These are phyloP conservation scores for Penicillium rolfsii DNA, from an alignment of 2,329 filamentous ascomycete genomes.

Conservation along the genomic window DNA sequence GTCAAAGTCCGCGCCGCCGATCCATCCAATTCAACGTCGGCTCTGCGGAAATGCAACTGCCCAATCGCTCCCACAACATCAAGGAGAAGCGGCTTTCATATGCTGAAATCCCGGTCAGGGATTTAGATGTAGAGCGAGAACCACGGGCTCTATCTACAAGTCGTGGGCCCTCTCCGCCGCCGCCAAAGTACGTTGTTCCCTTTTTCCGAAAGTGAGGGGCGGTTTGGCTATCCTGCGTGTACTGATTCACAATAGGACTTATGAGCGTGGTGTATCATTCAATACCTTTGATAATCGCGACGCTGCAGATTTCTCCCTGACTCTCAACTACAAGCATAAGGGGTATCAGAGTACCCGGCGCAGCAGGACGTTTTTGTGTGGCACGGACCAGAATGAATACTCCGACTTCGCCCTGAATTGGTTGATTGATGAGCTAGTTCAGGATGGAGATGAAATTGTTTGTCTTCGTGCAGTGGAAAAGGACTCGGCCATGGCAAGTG, in stretches of 20 bases:
- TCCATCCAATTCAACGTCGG: slow-evolving; percentile 47
- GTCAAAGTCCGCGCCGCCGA: slow-evolving; percentile 36
- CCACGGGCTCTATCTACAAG: slow-evolving; percentile 26
- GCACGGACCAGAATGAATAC: slow-evolving; percentile 87
- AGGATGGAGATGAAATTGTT: slow-evolving; percentile 91
- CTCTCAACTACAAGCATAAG: slow-evolving; percentile 81
- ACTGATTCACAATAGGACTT: slow-evolving; percentile 53
- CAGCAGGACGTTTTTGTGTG: slow-evolving; percentile 86
- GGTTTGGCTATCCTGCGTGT: not conserved
- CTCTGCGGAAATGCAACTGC: slow-evolving; percentile 33
- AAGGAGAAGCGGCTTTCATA: slow-evolving; percentile 33
- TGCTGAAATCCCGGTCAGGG: slow-evolving; percentile 20
- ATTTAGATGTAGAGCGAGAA: slow-evolving; percentile 32
- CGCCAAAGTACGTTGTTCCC: slow-evolving; percentile 42
- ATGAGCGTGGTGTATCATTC: slow-evolving; percentile 71
- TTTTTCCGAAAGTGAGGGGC: not conserved
- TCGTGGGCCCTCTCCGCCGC: slow-evolving; percentile 45
- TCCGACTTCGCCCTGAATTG: slow-evolving; percentile 91
- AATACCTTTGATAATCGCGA: slow-evolving; percentile 71
- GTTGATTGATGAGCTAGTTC: slow-evolving; percentile 87
- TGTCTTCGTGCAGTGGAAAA: slow-evolving; percentile 88
- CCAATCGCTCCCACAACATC: slow-evolving; percentile 33
- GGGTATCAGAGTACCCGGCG: slow-evolving; percentile 80
- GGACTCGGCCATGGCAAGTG: slow-evolving; percentile 69
- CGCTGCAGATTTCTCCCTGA: slow-evolving; percentile 73